A percentile compares a stretch with the other conserved stretches of the same genome.
Conservation (phyloP, 176 grass and related monocot genomes). For the Aegilops tauschii region DNA sequence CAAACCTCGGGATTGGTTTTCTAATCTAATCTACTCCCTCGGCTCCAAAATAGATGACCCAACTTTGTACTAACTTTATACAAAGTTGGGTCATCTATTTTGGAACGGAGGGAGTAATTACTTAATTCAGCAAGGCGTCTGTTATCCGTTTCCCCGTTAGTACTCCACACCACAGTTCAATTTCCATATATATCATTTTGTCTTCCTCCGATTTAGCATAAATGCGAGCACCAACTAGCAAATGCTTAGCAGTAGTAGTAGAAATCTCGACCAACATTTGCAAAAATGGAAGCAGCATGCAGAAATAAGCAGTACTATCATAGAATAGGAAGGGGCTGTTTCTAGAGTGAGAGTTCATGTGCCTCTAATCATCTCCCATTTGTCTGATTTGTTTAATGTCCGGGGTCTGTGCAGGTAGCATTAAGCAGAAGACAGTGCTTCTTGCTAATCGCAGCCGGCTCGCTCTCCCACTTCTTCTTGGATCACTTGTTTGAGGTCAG, state of each 20-base stretch:
- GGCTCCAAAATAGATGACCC: too few species aligned
- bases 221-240: neutral
- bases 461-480: slow-evolving; percentile 95
- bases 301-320: neutral
- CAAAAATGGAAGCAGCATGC: neutral
- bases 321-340: neutral
- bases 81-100: too few species aligned
- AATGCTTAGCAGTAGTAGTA: neutral
- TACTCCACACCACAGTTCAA: neutral
- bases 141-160: neutral
- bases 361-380: neutral
- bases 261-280: neutral
- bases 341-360: neutral
- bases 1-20: neutral
- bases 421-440: slow-evolving; percentile 69
- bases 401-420: slow-evolving; percentile 44
- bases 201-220: neutral
- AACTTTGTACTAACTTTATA: too few species aligned
- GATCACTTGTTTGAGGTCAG: slow-evolving; percentile 93
- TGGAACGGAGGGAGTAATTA: neutral
- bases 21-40: neutral
- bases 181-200: neutral
- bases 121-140: neutral
- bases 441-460: slow-evolving; percentile 75
- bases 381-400: slow-evolving; percentile 11